Conservation (phyloP, 2,329 filamentous ascomycete genomes). For the Neocatenulostroma microsporum region DNA sequence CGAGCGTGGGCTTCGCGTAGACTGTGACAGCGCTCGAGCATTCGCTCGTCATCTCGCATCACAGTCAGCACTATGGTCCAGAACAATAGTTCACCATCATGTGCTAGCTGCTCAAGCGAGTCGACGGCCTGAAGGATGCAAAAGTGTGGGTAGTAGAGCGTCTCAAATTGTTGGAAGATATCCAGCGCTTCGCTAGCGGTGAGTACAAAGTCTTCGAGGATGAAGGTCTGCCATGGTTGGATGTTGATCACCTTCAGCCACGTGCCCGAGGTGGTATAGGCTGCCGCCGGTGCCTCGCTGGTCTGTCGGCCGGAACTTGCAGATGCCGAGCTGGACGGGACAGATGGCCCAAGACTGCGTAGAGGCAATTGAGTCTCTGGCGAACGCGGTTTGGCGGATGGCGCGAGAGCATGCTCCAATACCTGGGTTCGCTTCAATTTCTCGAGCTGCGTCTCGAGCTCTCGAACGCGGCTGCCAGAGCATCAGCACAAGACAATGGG, state of each 20-base stretch:
- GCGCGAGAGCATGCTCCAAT: neutral
- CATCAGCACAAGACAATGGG: neutral
- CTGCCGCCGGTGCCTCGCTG: too few species aligned
- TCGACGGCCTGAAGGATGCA: neutral
- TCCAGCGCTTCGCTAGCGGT: neutral
- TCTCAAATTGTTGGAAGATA: conserved; percentile 1
- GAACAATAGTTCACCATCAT: conserved; percentile 6
- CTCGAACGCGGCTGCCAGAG: neutral
- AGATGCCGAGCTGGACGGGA: too few species aligned
- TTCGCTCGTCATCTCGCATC: neutral
- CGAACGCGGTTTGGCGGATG: neutral
- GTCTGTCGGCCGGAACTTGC: too few species aligned
- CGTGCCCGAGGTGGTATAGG: too few species aligned
- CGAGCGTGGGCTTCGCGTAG: neutral
- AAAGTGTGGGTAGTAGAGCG: conserved; percentile 3
- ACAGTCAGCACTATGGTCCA: conserved; percentile 7
- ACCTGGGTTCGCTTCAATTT: neutral
- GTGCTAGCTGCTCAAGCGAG: neutral
- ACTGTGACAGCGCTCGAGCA: neutral
- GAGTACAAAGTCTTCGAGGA: neutral
- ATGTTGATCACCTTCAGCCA: neutral
- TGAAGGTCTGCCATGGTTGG: neutral
- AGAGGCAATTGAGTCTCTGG: neutral
- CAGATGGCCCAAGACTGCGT: too few species aligned
- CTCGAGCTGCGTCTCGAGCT: conserved; percentile 2